Conservation (phyloP, 768 basidiomycete genomes). For the Chalciporus chontae region DNA sequence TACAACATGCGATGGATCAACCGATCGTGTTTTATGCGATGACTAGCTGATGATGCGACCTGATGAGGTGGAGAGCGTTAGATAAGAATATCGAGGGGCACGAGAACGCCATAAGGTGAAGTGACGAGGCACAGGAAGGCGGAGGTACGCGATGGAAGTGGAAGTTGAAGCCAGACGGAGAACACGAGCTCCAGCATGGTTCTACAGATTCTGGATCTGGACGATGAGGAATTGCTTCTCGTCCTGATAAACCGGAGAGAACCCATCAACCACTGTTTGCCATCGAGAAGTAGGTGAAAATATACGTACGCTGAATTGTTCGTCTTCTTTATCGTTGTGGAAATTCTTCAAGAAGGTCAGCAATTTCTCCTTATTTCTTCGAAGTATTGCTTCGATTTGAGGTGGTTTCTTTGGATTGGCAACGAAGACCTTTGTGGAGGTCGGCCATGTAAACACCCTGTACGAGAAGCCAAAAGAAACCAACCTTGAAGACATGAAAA, state of each 20-base stretch:
- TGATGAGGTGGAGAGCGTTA: slow-evolving; percentile 7
- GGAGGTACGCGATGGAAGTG: neutral
- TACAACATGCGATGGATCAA: slow-evolving; percentile 1
- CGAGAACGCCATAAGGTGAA: neutral
- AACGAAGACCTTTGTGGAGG: slow-evolving; percentile 74
- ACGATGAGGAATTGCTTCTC: slow-evolving; percentile 96
- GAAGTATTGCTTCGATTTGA: slow-evolving; percentile 86
- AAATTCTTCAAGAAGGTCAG: slow-evolving; percentile 86
- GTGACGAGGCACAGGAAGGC: neutral
- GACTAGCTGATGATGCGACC: neutral
- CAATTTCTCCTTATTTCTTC: slow-evolving; percentile 92
- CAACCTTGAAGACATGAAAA: slow-evolving; percentile 99
- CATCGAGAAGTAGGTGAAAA: neutral
- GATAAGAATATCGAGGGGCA: slow-evolving; percentile 1
- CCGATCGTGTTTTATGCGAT: neutral
- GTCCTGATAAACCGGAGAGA: slow-evolving; percentile 42
- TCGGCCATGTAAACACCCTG: neutral
- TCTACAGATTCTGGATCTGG: slow-evolving; percentile 78
- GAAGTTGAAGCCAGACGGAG: neutral
- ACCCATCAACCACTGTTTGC: neutral
- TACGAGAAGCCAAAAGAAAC: slow-evolving; percentile 12
- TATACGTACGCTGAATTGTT: slow-evolving; percentile 79
- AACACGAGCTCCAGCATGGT: neutral
- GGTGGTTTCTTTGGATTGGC: slow-evolving; percentile 99
- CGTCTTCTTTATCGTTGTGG: slow-evolving; percentile 99